phyloP scores from a whole-genome alignment of 495 filamentous ascomycete species.

The Penicillium ucsense region DNA sequence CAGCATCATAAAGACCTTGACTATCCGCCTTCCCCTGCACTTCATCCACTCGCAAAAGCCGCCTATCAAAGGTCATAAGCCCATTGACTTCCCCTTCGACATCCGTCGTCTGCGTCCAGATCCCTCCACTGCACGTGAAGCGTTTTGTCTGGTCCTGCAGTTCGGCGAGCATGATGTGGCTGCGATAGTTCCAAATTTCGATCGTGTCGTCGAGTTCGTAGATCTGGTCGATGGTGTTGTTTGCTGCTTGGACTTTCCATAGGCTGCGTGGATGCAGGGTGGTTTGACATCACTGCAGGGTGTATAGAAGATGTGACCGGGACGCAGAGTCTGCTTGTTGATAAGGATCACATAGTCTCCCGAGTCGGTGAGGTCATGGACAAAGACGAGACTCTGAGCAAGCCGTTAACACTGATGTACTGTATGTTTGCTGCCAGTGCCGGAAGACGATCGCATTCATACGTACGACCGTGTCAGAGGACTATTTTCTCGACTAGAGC shows the following conservation, averaged over 20 bases:
- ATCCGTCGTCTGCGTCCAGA: conserved; percentile 61
- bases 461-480: too few relatives aligned
- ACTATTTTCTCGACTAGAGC: too few relatives aligned
- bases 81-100: conserved; percentile 71
- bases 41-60: conserved; percentile 41
- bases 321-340: conserved; percentile 51
- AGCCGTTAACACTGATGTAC: too few relatives aligned
- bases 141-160: conserved; percentile 46
- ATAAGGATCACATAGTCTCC: conserved; percentile 46
- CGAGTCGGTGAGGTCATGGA: conserved; percentile 54
- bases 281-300: conserved; percentile 60
- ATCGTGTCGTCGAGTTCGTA: conserved; percentile 51
- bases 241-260: conserved; percentile 49
- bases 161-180: conserved; percentile 40
- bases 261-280: conserved; percentile 25
- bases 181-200: conserved; percentile 58
- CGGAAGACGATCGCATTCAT: too few relatives aligned
- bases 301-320: conserved; percentile 59
- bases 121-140: conserved; percentile 49
- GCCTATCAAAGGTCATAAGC: conserved; percentile 56
- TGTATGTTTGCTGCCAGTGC: too few relatives aligned
- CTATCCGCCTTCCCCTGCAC: conserved; percentile 53
- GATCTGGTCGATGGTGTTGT: conserved; percentile 50
- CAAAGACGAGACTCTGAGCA: conserved; percentile 53
- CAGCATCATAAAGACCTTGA: conserved; percentile 46